Conservation (phyloP, 441 rosid species). For the Bocquillonia castaneifolia region DNA sequence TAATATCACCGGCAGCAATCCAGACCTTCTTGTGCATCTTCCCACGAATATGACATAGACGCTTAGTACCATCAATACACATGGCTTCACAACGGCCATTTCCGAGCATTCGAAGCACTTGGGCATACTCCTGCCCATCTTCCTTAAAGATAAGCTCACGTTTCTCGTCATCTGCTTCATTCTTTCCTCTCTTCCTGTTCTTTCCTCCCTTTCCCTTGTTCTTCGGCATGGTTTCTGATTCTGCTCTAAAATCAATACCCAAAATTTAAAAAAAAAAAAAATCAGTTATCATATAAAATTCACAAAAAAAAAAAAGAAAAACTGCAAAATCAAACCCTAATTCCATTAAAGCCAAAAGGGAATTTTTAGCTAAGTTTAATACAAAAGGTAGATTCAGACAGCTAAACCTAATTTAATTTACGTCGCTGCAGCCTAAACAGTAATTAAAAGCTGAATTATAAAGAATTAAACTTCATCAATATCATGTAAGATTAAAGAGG, state of each 20-base stretch:
- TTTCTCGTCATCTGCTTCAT: conserved; percentile 71
- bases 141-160: conserved; percentile 73
- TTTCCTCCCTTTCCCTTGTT: conserved; percentile 84
- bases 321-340: neutral
- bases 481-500: too few relatives aligned
- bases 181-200: conserved; percentile 88
- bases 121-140: conserved; percentile 80
- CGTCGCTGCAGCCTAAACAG: too few relatives aligned
- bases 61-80: conserved; percentile 65
- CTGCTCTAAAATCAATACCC: conserved; percentile 13
- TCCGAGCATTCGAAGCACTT: conserved; percentile 71
- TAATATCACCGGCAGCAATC: conserved; percentile 79
- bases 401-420: too few relatives aligned
- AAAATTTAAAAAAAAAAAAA: neutral
- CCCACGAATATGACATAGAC: conserved; percentile 73
- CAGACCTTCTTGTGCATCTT: conserved; percentile 90
- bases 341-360: neutral
- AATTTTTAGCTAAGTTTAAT: too few relatives aligned
- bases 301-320: neutral
- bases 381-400: too few relatives aligned
- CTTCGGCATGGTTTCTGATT: conserved; percentile 51
- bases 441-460: too few relatives aligned
- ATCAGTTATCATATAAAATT: neutral
- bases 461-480: too few relatives aligned
- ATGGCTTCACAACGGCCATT: conserved; percentile 66